These are phyloP conservation scores for Lachnellula suecica DNA, from an alignment of 2,329 filamentous ascomycete species.

Conservation along the genomic window DNA sequence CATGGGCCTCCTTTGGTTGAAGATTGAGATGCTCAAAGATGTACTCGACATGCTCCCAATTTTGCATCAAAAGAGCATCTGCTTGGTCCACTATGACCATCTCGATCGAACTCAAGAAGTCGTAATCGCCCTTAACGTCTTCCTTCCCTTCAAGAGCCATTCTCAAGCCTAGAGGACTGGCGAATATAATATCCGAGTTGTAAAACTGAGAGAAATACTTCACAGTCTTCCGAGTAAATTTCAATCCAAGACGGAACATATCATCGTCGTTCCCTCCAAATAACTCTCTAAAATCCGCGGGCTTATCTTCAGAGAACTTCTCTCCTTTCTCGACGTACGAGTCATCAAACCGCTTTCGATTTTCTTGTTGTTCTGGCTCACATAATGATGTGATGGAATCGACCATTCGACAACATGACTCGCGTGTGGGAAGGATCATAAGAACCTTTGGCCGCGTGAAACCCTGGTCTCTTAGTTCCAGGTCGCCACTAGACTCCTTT, in stretches of 20 bases:
- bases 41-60: slow-evolving; percentile 94
- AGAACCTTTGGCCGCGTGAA: slow-evolving; percentile 94
- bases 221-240: slow-evolving; percentile 93
- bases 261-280: slow-evolving; percentile 97
- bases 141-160: slow-evolving; percentile 81
- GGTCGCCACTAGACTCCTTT: slow-evolving; percentile 62
- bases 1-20: slow-evolving; percentile 85
- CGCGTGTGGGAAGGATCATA: slow-evolving; percentile 83
- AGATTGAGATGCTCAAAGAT: slow-evolving; percentile 90
- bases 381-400: slow-evolving; percentile 75
- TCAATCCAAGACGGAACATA: slow-evolving; percentile 93
- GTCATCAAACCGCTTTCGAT: slow-evolving; percentile 88
- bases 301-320: slow-evolving; percentile 70
- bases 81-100: slow-evolving; percentile 87
- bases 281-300: slow-evolving; percentile 83
- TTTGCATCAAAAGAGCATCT: slow-evolving; percentile 94
- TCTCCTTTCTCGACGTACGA: slow-evolving; percentile 70
- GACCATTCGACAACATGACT: slow-evolving; percentile 78
- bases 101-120: slow-evolving; percentile 94
- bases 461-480: slow-evolving; percentile 86
- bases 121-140: slow-evolving; percentile 70
- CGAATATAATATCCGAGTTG: slow-evolving; percentile 91
- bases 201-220: slow-evolving; percentile 97
- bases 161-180: slow-evolving; percentile 83
- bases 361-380: slow-evolving; percentile 88